Conservation (phyloP, 108 stramenopile genomes). For the Skeletonema tropicum region DNA sequence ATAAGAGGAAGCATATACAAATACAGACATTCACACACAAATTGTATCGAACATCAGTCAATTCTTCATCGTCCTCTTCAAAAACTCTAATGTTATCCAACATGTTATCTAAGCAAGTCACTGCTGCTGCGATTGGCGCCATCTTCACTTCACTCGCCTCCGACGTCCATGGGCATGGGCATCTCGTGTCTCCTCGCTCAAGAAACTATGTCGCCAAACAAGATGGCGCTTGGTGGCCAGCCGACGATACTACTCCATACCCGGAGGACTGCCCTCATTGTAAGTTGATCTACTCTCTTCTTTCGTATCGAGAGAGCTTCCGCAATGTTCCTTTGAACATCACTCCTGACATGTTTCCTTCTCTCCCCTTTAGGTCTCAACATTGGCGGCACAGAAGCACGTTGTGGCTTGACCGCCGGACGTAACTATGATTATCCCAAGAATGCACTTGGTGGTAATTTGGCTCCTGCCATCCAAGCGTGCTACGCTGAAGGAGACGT, state of each 20-base stretch:
- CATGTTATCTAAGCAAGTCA: background rate
- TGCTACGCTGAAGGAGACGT: conserved; percentile 30
- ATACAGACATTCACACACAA: no score
- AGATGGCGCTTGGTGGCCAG: background rate
- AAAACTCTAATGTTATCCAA: no score
- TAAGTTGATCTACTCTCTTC: background rate
- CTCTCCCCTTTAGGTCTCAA: background rate
- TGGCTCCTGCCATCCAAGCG: conserved; percentile 34
- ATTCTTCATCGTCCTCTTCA: no score
- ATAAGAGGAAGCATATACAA: no score
- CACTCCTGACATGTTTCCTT: no score
- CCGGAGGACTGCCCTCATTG: conserved; percentile 1
- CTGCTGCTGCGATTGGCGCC: background rate
- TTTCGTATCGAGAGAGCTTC: no score
- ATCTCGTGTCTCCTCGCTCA: conserved; percentile 8
- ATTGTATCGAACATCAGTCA: no score
- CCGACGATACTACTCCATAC: background rate
- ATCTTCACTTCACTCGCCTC: background rate
- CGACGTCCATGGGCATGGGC: background rate
- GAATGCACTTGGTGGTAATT: conserved; percentile 21
- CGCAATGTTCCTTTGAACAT: no score
- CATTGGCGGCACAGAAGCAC: conserved; percentile 3
- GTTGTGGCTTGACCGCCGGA: background rate
- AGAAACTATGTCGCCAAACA: background rate
- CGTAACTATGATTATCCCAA: conserved; percentile 11